These are phyloP conservation scores for Leccinum aurantiacum DNA, from an alignment of 768 basidiomycete species.

Conservation along the genomic window DNA sequence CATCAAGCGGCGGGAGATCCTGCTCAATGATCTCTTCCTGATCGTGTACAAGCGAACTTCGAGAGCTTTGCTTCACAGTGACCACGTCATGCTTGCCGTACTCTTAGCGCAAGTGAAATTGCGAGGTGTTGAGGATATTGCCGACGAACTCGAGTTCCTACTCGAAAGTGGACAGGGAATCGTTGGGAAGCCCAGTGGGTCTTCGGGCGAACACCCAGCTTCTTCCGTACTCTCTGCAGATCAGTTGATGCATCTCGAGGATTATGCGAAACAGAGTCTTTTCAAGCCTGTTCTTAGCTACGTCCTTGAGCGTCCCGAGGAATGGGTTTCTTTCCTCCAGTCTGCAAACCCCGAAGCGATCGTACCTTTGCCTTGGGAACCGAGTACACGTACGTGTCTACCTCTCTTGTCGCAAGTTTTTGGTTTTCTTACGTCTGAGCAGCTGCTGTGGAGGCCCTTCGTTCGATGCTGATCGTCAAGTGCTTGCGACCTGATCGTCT, in stretches of 20 bases:
- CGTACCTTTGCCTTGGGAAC: constrained; percentile 80
- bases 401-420: not conserved
- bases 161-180: constrained; percentile 81
- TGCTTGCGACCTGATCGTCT: constrained; percentile 92
- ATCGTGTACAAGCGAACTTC: constrained; percentile 87
- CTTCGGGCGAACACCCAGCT: constrained; percentile 38
- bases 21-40: constrained; percentile 87
- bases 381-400: constrained; percentile 64
- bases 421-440: constrained; percentile 11
- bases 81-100: constrained; percentile 88
- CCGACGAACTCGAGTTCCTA: constrained; percentile 86
- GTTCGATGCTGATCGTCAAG: constrained; percentile 77
- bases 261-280: constrained; percentile 66
- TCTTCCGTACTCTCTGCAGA: constrained; percentile 59
- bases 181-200: constrained; percentile 35
- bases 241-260: constrained; percentile 66
- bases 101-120: constrained; percentile 88
- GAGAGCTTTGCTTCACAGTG: constrained; percentile 83
- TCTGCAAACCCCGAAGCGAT: constrained; percentile 62
- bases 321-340: constrained; percentile 73
- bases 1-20: constrained; percentile 67
- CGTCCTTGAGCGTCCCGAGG: constrained; percentile 56
- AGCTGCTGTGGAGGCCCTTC: constrained; percentile 76
- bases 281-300: constrained; percentile 77
- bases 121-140: constrained; percentile 73